Evolutionary conservation across 768 basidiomycete species (phyloP), one percentile per base, ranked within the genome.

Genomic region (Lanmaoa pseudosensibilis): DNA sequence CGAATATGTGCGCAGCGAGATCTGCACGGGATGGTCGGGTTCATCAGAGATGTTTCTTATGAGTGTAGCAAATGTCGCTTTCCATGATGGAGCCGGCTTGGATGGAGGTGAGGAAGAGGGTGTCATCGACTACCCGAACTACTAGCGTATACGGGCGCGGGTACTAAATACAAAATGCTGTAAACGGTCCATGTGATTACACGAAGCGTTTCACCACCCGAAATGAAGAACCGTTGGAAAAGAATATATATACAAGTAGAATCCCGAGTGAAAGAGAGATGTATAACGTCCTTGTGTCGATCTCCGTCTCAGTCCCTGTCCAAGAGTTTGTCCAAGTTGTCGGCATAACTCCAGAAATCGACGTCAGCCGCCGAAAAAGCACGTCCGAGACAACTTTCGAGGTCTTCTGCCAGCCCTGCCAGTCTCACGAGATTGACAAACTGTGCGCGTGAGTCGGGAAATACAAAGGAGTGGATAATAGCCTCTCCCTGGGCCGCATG

Each of bases 401-500:
- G 52, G 19, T 72, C 70, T 19, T 55, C 45, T 18, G 80, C 63
- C 4, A 87, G 60, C 5, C 79, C 81, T 2, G 78, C 80, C 9
- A 68, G 72, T 19, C 69, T 73, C 10, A 91, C 62, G 21, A 90
- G 73, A 48, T 78, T 71, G n/a, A 88, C 60, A 52, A 92, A 85
- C 52, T 80, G 77, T 3, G 81, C 84, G 5, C 90, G 82, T 13
- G 91, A 90, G 54, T 90, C 87, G 2, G 91, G 90, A 64, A 81
- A 92, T 40, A 90, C 72, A 64, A 91, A 90, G 1, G 78, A 72
- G 15, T 71, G 76, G 39, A 91, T 69, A 43, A 93, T 72, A 3
- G 79, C 70, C 27, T 76, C 73, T 37, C 80, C 81, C 90, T 92
- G 57, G 50, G 33, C 55, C 36, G 40, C 32, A 57, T 41, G 46